Base-by-base conservation (phyloP, 257 asterid species). In the Knoxia roxburghii region DNA sequence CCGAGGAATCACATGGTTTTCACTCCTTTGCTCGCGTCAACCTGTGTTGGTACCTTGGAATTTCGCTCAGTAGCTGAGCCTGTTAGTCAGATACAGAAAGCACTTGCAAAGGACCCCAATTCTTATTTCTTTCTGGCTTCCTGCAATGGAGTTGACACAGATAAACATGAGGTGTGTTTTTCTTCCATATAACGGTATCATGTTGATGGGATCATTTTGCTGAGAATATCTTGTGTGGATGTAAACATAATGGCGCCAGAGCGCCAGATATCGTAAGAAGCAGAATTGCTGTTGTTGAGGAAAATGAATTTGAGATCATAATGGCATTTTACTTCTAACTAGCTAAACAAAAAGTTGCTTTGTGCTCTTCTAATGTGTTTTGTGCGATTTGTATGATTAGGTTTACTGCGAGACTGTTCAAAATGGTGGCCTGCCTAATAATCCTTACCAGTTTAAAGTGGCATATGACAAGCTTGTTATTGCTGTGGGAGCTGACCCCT, bases 1-100 rank as follows among this genome's bases (percentile, higher is more conserved):
- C 98, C 98, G 3, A 87, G 98, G 74, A 92, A 92, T 72, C 98
- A 92, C 70, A 92, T 89, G 98, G 98, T 91, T 45, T 91, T 91
- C 74, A 91, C 98, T 30, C 98, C 98, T 73, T 72, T 89, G 79
- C 96, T 92, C 27, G 98, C 98, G 37, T 92, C 98, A 45, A 92
- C 98, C 51, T 92, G 98, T 64, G 98, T 92, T 35, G 98, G 98
- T 66, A 92, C 98, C 10, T 77, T 92, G 76, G 98, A 92, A 32
- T 92, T 89, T 69, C 92, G 98, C 15, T 83, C 98, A 1, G 98
- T 92, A 7, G 91, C 81, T n/a, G 98, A 92, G 80, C 98, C 97
- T 4, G 95, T 92, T 9, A 85, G 79, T 70, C 95, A 82, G 91
- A 92, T 92, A 69, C 98, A 92, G 76, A 71, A 76, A 58, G 95